These are phyloP conservation scores for Pichia nakasei DNA, from an alignment of 805 yeast genomes.

Conservation along the genomic window DNA sequence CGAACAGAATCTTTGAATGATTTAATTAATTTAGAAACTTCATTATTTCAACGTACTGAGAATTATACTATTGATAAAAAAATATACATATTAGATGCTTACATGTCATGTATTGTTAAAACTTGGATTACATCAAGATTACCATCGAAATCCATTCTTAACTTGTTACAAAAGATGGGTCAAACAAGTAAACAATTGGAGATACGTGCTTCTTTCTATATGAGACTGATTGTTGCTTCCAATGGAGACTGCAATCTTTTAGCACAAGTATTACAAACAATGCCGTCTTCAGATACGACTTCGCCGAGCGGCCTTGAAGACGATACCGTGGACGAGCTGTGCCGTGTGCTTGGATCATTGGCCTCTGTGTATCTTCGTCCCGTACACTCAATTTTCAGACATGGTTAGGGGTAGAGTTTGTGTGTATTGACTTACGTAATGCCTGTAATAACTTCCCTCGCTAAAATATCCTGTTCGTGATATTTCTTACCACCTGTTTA, in stretches of 20 bases:
- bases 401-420: too few relatives aligned
- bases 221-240: background rate
- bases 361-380: slow-evolving; percentile 4
- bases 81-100: slow-evolving; percentile 1
- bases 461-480: too few relatives aligned
- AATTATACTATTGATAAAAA: background rate
- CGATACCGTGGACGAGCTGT: slow-evolving; percentile 1
- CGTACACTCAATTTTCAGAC: slow-evolving; percentile 1
- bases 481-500: too few relatives aligned
- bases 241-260: background rate
- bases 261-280: too few relatives aligned
- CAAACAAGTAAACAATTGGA: background rate
- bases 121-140: background rate
- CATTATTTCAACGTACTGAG: background rate
- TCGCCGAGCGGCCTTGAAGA: background rate
- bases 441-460: too few relatives aligned
- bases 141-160: background rate
- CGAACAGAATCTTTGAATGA: background rate
- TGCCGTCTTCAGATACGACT: too few relatives aligned
- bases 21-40: background rate
- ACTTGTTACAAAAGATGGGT: background rate
- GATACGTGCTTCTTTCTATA: background rate
- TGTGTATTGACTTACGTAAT: too few relatives aligned
- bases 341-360: slow-evolving; percentile 1
- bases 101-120: slow-evolving; percentile 1